Evolutionary conservation across 2,329 filamentous ascomycete species (phyloP).

Genomic region (Xylaria sp.): DNA sequence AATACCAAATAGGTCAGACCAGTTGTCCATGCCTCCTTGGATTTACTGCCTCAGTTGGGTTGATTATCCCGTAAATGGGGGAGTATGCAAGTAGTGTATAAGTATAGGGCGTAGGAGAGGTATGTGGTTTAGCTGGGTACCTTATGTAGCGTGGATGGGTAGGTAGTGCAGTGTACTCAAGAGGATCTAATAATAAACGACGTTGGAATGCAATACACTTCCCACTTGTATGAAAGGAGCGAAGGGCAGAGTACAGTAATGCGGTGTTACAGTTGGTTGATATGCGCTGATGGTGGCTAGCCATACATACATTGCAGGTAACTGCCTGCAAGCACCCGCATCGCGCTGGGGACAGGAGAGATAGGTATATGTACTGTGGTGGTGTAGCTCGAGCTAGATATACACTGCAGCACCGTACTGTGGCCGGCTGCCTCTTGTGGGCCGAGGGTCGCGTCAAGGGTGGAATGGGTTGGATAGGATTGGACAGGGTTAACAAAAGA

Average conservation of each 20-base stretch:
- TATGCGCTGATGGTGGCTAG: neutral
- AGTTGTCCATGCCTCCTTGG: neutral
- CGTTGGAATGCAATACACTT: neutral
- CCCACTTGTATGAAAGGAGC: constrained; percentile 11
- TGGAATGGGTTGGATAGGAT: neutral
- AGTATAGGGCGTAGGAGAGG: too few relatives aligned
- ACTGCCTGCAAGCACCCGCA: constrained; percentile 3
- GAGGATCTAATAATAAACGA: constrained; percentile 11
- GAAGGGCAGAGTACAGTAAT: neutral
- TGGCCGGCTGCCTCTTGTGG: neutral
- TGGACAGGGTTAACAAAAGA: neutral
- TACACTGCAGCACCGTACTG: neutral
- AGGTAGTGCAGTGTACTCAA: neutral
- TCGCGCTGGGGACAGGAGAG: neutral
- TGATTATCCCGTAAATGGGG: constrained; percentile 5
- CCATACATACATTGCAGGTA: neutral
- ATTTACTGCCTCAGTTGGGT: neutral
- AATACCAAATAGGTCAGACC: neutral
- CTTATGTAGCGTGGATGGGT: neutral
- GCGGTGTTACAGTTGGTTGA: constrained; percentile 9
- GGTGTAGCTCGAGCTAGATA: neutral
- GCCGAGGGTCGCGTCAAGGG: constrained; percentile 1
- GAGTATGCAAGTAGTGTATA: neutral
- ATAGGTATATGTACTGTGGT: neutral
- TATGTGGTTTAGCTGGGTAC: neutral